These are phyloP conservation scores for Candida suzukii DNA, from an alignment of 805 yeast genomes.

Conservation along the genomic window DNA sequence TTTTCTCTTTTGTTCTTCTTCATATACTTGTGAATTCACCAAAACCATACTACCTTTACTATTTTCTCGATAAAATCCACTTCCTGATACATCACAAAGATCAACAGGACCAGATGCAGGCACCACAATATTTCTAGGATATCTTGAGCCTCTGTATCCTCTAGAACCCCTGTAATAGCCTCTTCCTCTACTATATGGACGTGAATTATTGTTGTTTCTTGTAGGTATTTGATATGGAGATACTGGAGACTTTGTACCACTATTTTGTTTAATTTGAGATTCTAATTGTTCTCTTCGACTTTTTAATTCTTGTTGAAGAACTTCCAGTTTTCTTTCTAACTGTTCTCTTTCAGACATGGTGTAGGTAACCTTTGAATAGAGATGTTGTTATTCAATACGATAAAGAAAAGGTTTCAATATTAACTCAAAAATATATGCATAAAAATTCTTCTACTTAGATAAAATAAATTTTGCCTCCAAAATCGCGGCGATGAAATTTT, in stretches of 20 bases:
- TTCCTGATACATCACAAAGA: conserved; percentile 1
- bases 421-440: no score
- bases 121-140: not conserved
- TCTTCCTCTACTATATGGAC: conserved; percentile 3
- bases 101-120: not conserved
- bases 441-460: no score
- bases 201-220: not conserved
- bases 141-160: conserved; percentile 11
- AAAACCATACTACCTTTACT: conserved; percentile 31
- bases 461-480: no score
- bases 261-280: conserved; percentile 8
- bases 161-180: conserved; percentile 11
- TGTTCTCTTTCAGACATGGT: conserved; percentile 14
- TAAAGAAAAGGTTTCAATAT: no score
- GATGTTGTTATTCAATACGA: no score
- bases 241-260: not conserved
- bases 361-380: no score
- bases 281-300: conserved; percentile 10
- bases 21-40: conserved; percentile 30
- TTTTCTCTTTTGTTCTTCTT: conserved; percentile 21
- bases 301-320: conserved; percentile 12
- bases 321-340: conserved; percentile 11
- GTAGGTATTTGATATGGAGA: conserved; percentile 2
- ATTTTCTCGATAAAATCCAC: conserved; percentile 21
- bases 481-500: no score